Evolutionary conservation across 352 stramenopile species (phyloP).

Genomic region (Globisporangium paddicum): DNA sequence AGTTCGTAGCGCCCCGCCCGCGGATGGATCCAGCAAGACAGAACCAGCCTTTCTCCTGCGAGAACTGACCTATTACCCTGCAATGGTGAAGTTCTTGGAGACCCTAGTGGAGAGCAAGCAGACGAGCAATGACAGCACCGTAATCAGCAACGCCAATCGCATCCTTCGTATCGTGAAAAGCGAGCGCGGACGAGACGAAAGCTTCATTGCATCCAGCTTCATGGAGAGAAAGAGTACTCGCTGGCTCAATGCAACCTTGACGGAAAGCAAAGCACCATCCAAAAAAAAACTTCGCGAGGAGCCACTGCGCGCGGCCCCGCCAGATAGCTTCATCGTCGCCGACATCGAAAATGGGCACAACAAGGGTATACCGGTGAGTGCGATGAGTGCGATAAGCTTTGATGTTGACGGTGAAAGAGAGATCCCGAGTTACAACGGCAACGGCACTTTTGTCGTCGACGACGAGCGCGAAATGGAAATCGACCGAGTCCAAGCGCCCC

Average conservation of each 20-base stretch:
- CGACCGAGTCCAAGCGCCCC: slow-evolving; percentile 24
- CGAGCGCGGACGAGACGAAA: slow-evolving; percentile 49
- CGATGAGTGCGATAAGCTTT: slow-evolving; percentile 27
- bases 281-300: slow-evolving; percentile 16
- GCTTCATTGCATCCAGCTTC: slow-evolving; percentile 45
- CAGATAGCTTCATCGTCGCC: neutral
- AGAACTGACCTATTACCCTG: slow-evolving; percentile 61
- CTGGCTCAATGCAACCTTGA: slow-evolving; percentile 73
- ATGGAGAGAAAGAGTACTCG: slow-evolving; percentile 46
- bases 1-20: slow-evolving; percentile 29
- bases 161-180: slow-evolving; percentile 68
- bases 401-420: slow-evolving; percentile 53
- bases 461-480: slow-evolving; percentile 22
- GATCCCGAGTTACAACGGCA: slow-evolving; percentile 31
- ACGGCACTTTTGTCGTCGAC: slow-evolving; percentile 51
- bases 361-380: slow-evolving; percentile 7
- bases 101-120: slow-evolving; percentile 44
- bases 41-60: slow-evolving; percentile 42
- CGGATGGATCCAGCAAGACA: slow-evolving; percentile 26
- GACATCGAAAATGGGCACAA: neutral
- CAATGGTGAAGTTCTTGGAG: slow-evolving; percentile 59
- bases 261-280: slow-evolving; percentile 20
- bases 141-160: slow-evolving; percentile 71
- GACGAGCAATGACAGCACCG: slow-evolving; percentile 26
- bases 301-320: neutral